Base-by-base conservation (phyloP, 768 basidiomycete genomes). In the Russula emetica region DNA sequence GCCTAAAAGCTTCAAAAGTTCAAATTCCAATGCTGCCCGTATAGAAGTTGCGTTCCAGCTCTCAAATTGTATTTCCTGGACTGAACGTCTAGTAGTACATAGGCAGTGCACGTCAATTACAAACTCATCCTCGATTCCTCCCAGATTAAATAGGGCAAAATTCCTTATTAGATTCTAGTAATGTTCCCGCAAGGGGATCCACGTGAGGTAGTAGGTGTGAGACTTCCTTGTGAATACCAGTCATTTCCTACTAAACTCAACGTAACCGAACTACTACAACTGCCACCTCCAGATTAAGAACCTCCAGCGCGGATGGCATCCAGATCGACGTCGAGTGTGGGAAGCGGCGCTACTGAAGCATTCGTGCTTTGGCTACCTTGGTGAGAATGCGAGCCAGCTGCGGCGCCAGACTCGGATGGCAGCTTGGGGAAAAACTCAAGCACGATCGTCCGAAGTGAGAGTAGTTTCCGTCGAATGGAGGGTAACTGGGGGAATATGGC, bases 401-500 rank as follows among this genome's bases (percentile, higher is more conserved):
- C 16, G 0, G 5, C 42, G 9, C n/a, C 10, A 5, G 45, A 11
- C 11, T 9, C 24, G 2, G 42, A 20, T 16, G 14, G 3, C 16
- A 20, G 32, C 2, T n/a, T 9, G 2, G 40, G 50, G 40, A 45
- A 30, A 1, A 20, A 9, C 2, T 24, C 20, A 20, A 58, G 50
- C 9, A 58, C 13, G 0, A 32, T 26, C 14, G 50, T 36, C 22
- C 56, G 50, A 10, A 36, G 16, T 14, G n/a, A 18, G 20, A 32
- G 14, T 8, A 64, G 30, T 38, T 32, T 13, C 11, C 3, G 32
- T 54, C 28, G 58, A 22, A 64, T 20, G 18, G 63, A 64, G 14
- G 63, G 63, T n/a, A 64, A 32, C 38, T 26, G 14, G 9, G 63
- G 63, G 36, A 64, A 60, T 44, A 42, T 38, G 22, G 18, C 53